These are phyloP conservation scores for Apostasia ramifera DNA, from an alignment of 106 monocot species.

Conservation along the genomic window DNA sequence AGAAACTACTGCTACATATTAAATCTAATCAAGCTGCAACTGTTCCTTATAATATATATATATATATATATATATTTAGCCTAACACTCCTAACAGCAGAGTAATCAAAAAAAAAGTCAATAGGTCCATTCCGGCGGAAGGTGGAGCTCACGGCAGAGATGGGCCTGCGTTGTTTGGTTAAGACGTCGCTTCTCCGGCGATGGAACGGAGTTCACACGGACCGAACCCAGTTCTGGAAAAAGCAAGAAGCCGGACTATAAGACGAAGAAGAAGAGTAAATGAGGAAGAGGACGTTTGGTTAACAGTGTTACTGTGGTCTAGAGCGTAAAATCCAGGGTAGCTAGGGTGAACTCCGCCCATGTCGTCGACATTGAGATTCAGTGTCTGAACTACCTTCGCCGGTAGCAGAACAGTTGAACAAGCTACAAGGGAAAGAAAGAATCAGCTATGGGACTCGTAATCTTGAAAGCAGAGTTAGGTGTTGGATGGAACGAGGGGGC, in stretches of 20 bases:
- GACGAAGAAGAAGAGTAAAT: rapidly evolving
- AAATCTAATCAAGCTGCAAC: neutral
- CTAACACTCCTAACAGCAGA: neutral
- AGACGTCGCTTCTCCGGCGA: neutral
- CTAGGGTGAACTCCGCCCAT: conserved; percentile 12
- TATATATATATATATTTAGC: neutral
- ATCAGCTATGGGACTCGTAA: too few relatives aligned
- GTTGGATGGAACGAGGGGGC: too few relatives aligned
- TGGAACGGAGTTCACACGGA: neutral
- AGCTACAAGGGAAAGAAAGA: conserved; percentile 6
- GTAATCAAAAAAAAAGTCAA: neutral
- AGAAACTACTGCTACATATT: neutral
- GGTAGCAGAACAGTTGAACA: conserved; percentile 67
- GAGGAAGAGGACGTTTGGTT: neutral
- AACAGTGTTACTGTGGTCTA: conserved; percentile 31
- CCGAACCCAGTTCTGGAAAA: neutral
- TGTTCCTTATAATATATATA: neutral
- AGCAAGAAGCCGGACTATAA: neutral
- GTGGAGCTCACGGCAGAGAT: neutral
- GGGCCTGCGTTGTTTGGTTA: neutral
- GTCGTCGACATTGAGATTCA: conserved; percentile 42
- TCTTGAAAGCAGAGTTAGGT: too few relatives aligned
- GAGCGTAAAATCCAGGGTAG: conserved; percentile 14
- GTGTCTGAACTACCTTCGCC: conserved; percentile 56
- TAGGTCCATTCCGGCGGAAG: conserved; percentile 21